Conservation (phyloP, 2,329 filamentous ascomycete genomes). For the Aspergillus pseudoviridinutans region DNA sequence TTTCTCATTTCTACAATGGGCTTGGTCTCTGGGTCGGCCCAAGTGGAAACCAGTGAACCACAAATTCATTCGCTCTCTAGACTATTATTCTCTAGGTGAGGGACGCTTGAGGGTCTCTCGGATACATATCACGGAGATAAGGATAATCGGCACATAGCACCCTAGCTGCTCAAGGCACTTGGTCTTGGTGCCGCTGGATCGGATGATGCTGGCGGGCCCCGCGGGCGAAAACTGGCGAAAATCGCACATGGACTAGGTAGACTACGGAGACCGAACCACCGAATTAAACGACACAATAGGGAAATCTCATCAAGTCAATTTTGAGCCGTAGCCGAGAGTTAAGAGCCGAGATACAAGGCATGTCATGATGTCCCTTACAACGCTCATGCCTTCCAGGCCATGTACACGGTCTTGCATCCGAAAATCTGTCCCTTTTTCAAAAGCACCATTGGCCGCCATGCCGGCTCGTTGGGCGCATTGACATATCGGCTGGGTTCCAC, state of each 20-base stretch:
- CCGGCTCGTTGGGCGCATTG: conserved; percentile 76
- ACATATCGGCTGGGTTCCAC: conserved; percentile 90
- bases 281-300: background rate
- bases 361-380: background rate
- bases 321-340: background rate
- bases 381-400: conserved; percentile 67
- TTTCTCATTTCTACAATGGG: background rate
- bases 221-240: background rate
- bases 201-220: background rate
- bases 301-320: background rate
- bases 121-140: conserved; percentile 11
- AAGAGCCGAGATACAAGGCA: background rate
- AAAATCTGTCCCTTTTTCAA: conserved; percentile 82
- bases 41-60: background rate
- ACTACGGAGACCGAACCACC: background rate
- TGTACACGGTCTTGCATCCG: conserved; percentile 77
- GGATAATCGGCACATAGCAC: conserved; percentile 12
- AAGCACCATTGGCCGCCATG: conserved; percentile 74
- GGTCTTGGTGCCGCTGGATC: background rate
- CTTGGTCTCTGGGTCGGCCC: background rate
- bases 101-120: background rate
- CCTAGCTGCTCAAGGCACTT: background rate
- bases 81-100: background rate
- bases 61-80: background rate
- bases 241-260: background rate